These are phyloP conservation scores for Botryotinia globosa DNA, from an alignment of 2,329 filamentous ascomycete species.

Conservation along the genomic window DNA sequence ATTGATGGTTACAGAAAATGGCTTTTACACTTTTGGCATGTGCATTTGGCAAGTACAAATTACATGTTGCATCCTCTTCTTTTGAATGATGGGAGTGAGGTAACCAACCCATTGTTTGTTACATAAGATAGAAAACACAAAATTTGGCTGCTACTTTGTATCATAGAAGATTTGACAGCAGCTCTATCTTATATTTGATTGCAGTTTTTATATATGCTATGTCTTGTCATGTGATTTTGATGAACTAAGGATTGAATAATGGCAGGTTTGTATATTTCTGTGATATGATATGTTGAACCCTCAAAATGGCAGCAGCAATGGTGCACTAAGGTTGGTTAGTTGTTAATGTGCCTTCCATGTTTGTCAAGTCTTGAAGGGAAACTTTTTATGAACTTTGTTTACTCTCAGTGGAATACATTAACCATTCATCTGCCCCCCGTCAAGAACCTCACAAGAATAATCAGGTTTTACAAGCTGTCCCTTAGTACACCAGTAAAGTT, in stretches of 20 bases:
- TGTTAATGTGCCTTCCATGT: neutral
- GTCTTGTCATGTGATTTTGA: neutral
- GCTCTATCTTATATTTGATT: neutral
- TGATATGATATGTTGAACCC: neutral
- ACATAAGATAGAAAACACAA: conserved; percentile 16
- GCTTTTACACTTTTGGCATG: conserved; percentile 15
- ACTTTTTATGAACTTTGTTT: neutral
- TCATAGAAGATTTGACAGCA: conserved; percentile 21
- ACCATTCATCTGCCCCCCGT: neutral
- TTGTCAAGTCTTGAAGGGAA: neutral
- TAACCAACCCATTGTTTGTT: neutral
- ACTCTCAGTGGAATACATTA: neutral
- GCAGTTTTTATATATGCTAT: neutral
- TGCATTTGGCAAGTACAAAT: neutral
- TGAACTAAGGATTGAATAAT: neutral
- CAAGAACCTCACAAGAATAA: neutral
- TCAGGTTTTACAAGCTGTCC: neutral
- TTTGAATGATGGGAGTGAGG: conserved; percentile 10
- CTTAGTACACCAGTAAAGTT: neutral
- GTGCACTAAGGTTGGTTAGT: neutral
- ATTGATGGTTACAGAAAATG: conserved; percentile 30
- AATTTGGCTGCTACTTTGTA: conserved; percentile 18
- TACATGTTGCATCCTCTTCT: conserved; percentile 1
- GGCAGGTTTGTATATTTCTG: neutral
- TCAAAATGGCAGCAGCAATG: neutral